Evolutionary conservation across 306 rosid species (phyloP), one percentile per base, ranked within the genome.

Genomic region (Casuarina glauca): DNA sequence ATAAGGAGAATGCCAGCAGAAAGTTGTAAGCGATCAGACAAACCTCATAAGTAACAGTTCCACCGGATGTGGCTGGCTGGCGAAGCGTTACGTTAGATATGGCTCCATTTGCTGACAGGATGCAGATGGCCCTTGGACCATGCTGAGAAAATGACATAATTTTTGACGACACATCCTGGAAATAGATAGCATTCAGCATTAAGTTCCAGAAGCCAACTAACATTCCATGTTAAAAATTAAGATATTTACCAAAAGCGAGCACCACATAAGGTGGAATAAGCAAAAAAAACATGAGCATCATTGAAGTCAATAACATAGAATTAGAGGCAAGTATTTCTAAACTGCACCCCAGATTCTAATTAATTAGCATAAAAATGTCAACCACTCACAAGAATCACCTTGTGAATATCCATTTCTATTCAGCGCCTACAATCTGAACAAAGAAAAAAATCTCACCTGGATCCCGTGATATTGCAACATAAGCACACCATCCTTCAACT

Each of bases 31-130:
- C 58, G 67, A 8, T 38, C 71, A n/a, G 66, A 82, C 79, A 66
- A 88, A 93, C 98, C 98, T 93, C 98, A 35, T 91, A 93, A 19
- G 97, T 89, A n/a, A 91, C 94, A 50, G 90, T 80, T 84, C 93
- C 94, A 69, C 90, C 96, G 79, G 94, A 80, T 50, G 91, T 77
- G 73, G 90, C 79, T 6, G 88, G 86, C 70, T 88, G 97, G 46
- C 88, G 86, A 49, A 93, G 91, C 38, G 95, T 89, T 69, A 89
- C 97, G 75, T 86, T 88, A 10, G 97, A 93, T 74, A 93, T 84
- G 73, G 91, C 78, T 74, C 98, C 97, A 76, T 73, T 91, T 35
- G 97, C 97, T 13, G 95, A 79, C 63, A 93, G 55, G 57, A 93
- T 78, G 75, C 91, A 88, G 36, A 93, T 76, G 43, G 90, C 85